Percentiles rank a stretch among this genome's conserved stretches.
These are phyloP conservation scores for Diaporthe citrichinensis DNA, from an alignment of 2,329 filamentous ascomycete genomes.

Conservation along the genomic window DNA sequence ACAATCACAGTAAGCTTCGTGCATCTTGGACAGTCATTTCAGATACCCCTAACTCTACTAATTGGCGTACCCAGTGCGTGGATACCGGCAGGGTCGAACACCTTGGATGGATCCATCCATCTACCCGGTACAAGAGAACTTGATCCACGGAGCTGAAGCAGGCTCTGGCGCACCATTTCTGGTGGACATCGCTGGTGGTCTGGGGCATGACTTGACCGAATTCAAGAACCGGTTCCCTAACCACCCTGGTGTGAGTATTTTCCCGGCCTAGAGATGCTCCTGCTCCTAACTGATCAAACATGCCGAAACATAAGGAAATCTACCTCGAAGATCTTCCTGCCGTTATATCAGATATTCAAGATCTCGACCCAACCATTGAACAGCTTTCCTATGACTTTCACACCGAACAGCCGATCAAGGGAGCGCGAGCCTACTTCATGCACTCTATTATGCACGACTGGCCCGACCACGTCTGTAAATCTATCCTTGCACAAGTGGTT, in stretches of 20 bases:
- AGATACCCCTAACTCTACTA: background rate
- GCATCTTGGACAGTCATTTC: background rate
- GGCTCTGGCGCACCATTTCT: constrained; percentile 46
- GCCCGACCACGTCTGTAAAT: constrained; percentile 46
- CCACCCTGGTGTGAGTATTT: constrained; percentile 43
- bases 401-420: constrained; percentile 43
- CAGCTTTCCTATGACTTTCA: constrained; percentile 41
- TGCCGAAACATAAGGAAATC: constrained; percentile 10
- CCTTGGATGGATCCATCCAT: constrained; percentile 52
- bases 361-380: constrained; percentile 41
- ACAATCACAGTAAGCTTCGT: background rate
- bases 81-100: constrained; percentile 51
- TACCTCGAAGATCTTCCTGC: constrained; percentile 45
- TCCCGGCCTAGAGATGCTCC: constrained; percentile 42
- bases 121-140: constrained; percentile 51
- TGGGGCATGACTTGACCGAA: constrained; percentile 54
- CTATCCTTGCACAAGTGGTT: constrained; percentile 47
- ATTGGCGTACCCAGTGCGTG: constrained; percentile 43
- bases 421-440: constrained; percentile 47
- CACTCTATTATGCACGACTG: constrained; percentile 50
- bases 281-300: constrained; percentile 43
- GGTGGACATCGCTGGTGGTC: constrained; percentile 54
- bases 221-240: constrained; percentile 46
- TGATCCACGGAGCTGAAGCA: constrained; percentile 49
- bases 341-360: constrained; percentile 35